These are phyloP conservation scores for Adansonia madagascariensis DNA, from an alignment of 441 rosid species.

Conservation along the genomic window DNA sequence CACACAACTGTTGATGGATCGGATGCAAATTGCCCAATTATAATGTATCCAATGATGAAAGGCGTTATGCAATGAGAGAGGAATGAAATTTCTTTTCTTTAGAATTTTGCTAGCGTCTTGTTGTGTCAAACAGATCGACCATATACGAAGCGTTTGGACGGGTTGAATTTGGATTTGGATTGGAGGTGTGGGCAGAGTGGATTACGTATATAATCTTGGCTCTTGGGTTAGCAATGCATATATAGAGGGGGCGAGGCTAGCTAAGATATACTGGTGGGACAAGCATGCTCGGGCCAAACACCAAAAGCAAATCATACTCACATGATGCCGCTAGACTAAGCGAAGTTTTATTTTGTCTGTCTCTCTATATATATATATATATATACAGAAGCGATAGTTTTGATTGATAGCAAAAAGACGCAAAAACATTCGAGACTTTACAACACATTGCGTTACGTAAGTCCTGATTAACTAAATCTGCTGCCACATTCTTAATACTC, in stretches of 20 bases:
- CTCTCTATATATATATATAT: no score
- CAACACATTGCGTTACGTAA: neutral
- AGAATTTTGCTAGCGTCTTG: neutral
- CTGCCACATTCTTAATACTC: no score
- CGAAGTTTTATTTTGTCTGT: neutral
- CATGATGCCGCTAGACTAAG: neutral
- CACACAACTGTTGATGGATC: neutral
- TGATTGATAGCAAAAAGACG: constrained; percentile 24
- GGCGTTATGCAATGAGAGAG: neutral
- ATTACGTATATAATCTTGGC: constrained; percentile 8
- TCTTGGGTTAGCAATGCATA: neutral
- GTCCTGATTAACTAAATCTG: no score
- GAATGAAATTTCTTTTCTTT: neutral
- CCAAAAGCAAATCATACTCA: neutral
- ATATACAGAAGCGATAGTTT: constrained; percentile 4
- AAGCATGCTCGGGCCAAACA: constrained; percentile 13
- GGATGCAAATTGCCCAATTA: constrained; percentile 10
- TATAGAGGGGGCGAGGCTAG: neutral
- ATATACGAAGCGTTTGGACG: neutral
- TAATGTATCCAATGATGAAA: constrained; percentile 4
- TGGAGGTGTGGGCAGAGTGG: neutral
- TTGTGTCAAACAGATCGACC: constrained; percentile 10
- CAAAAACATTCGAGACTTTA: constrained; percentile 7
- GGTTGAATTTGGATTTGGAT: no score
- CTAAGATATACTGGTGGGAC: no score